These are phyloP conservation scores for Calycina marina DNA, from an alignment of 2,329 filamentous ascomycete species.

Conservation along the genomic window DNA sequence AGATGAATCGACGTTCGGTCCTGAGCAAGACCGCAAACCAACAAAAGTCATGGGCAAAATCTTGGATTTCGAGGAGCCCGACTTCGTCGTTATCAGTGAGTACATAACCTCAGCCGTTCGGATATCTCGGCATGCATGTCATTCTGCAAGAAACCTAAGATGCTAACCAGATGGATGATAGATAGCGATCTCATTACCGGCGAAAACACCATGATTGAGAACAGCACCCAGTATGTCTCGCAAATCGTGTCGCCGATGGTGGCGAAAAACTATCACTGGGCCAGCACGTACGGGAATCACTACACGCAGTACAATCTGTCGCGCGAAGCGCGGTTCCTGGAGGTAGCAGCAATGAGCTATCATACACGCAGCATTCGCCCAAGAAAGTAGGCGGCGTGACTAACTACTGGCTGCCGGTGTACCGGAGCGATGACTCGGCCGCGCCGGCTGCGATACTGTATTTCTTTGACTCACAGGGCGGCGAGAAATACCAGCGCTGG, in stretches of 20 bases:
- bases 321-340: conserved; percentile 26
- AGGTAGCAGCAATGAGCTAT: conserved; percentile 24
- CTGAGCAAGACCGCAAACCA: conserved; percentile 40
- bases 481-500: conserved; percentile 30
- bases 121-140: too few relatives aligned
- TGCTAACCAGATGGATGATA: too few relatives aligned
- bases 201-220: conserved; percentile 41
- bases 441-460: conserved; percentile 39
- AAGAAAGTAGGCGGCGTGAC: conserved; percentile 28
- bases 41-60: conserved; percentile 41
- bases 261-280: conserved; percentile 40
- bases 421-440: conserved; percentile 17
- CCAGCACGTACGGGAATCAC: conserved; percentile 59
- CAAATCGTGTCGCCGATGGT: conserved; percentile 43
- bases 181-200: conserved; percentile 58
- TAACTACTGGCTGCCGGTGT: conserved; percentile 41
- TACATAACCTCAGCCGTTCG: conserved; percentile 1
- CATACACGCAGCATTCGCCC: conserved; percentile 30
- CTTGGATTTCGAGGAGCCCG: conserved; percentile 38
- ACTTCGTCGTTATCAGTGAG: conserved; percentile 47
- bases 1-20: conserved; percentile 26
- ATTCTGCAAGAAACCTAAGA: too few relatives aligned
- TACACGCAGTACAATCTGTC: conserved; percentile 46
- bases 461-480: conserved; percentile 58
- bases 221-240: conserved; percentile 43